These are phyloP conservation scores for Auricularia heimuer DNA, from an alignment of 768 basidiomycete species.

Conservation along the genomic window DNA sequence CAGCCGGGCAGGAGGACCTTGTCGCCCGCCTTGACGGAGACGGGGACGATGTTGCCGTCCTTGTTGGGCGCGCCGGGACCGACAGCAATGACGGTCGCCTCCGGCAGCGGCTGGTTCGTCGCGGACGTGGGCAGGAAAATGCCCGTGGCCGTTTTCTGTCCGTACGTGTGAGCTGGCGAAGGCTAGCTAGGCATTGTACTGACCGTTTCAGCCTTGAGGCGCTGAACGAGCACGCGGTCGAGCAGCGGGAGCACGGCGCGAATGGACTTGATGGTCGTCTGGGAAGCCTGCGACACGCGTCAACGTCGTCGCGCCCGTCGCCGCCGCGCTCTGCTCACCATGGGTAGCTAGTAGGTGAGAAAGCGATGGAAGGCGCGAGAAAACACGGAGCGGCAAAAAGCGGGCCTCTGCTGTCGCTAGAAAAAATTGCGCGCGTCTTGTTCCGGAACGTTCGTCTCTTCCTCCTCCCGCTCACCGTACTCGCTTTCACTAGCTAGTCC, in stretches of 20 bases:
- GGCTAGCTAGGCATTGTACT: constrained; percentile 19
- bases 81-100: constrained; percentile 92
- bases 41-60: constrained; percentile 66
- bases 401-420: not conserved
- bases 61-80: constrained; percentile 92
- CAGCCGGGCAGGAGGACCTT: constrained; percentile 89
- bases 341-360: not conserved
- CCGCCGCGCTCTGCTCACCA: not conserved
- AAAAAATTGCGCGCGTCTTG: not conserved
- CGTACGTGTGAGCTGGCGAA: not conserved
- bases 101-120: constrained; percentile 78
- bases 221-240: constrained; percentile 94
- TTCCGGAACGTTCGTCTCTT: not conserved
- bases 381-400: not conserved
- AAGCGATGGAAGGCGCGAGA: not conserved
- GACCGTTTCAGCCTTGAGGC: constrained; percentile 94
- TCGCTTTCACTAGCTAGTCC: constrained; percentile 1
- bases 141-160: constrained; percentile 93
- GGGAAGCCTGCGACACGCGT: constrained; percentile 46
- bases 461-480: not conserved
- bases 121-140: constrained; percentile 92
- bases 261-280: constrained; percentile 94
- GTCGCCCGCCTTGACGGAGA: constrained; percentile 79
- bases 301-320: not conserved
- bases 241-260: constrained; percentile 81